Evolutionary conservation across 2,329 filamentous ascomycete species (phyloP), one percentile per base, ranked within the genome.

Genomic region (Blastomyces gilchristii): DNA sequence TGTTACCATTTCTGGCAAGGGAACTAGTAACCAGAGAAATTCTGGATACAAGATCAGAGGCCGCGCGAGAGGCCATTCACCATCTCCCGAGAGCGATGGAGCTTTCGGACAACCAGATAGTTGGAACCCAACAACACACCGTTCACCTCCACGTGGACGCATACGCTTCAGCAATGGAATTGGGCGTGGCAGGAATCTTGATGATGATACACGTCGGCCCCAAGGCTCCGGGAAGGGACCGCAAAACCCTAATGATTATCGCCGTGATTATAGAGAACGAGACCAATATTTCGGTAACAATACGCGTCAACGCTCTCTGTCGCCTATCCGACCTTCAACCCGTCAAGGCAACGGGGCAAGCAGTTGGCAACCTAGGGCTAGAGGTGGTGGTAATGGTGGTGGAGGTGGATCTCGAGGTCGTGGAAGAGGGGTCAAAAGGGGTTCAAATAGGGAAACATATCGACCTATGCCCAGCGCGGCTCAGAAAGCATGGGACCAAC

Each of bases 31-130:
- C 63, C 70, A 63, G 67, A 69, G 56, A 65, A 65, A 61, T 62
- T 67, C 65, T 43, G 71, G 72, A 5, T 65, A 76, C 65, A 73
- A 71, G 45, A 76, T 77, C 56, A 72, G 70, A 63, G 75, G 75
- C 58, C 73, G 74, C 18, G 74, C 74, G 25, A 72, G 71, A 57
- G 66, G 65, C 18, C 66, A 65, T 22, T 69, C 70, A 7, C 67
- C 70, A 43, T 70, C 73, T 37, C 67, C 73, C 52, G 73, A 74
- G 12, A 73, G 71, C 53, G 74, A 77, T 34, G 76, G 73, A 54
- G 70, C 71, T 69, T 67, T 74, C 64, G 65, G 70, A 37, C 68
- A 70, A 18, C 67, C 68, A 56, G 63, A 71, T 63, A 69, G 68
- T 63, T 68, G 70, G 31, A 69, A 68, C 11, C 67, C 69, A n/a